These are phyloP conservation scores for Fragilariopsis cylindrus DNA, from an alignment of 108 stramenopile species.

Conservation along the genomic window DNA sequence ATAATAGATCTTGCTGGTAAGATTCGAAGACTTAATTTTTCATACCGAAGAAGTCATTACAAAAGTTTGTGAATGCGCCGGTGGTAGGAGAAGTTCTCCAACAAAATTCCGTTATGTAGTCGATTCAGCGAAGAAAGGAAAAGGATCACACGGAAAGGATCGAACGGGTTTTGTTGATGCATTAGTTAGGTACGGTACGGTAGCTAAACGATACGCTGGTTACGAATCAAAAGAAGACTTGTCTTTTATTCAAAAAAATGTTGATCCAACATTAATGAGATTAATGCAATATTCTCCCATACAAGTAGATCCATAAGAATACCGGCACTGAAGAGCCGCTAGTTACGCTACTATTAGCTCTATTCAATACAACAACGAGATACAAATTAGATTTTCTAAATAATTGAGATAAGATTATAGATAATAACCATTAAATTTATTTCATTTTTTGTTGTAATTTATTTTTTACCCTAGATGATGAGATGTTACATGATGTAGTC, in stretches of 20 bases:
- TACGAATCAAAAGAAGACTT: constrained; percentile 48
- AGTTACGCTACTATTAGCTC: no score
- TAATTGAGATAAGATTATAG: no score
- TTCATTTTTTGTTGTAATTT: no score
- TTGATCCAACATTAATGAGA: constrained; percentile 44
- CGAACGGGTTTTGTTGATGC: constrained; percentile 68
- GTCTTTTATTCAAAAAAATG: constrained; percentile 41
- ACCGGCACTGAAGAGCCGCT: background rate
- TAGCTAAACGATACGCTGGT: constrained; percentile 44
- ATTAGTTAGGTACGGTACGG: constrained; percentile 69
- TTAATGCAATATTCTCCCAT: constrained; percentile 30
- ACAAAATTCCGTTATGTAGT: constrained; percentile 60
- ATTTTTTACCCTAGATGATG: no score
- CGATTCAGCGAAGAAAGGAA: constrained; percentile 73
- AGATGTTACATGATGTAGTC: no score
- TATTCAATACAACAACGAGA: no score
- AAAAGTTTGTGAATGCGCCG: constrained; percentile 66
- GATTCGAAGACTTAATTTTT: constrained; percentile 81
- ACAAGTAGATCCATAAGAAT: background rate
- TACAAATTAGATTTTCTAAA: no score
- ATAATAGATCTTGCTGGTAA: constrained; percentile 51
- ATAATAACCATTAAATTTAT: no score
- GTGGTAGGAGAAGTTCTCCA: constrained; percentile 44
- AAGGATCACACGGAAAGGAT: constrained; percentile 21
- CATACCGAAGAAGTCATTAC: constrained; percentile 54